Evolutionary conservation across 139 green algal genomes (phyloP).

Genomic region (Spirogloea muscicola): DNA sequence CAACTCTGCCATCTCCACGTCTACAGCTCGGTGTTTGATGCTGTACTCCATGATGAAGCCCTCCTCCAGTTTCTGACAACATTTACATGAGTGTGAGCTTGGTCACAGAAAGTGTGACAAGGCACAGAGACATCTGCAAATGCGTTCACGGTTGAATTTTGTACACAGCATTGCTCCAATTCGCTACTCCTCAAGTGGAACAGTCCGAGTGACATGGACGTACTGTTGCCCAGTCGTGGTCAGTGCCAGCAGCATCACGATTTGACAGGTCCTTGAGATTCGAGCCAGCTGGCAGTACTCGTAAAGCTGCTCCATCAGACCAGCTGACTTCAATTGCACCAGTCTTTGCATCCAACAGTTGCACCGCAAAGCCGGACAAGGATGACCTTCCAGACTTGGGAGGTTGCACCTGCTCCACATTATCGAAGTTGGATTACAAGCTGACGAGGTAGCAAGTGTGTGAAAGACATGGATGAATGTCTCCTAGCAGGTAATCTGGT

Average conservation of each 20-base stretch:
- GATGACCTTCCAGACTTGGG: too few species aligned
- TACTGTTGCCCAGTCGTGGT: conserved; percentile 5
- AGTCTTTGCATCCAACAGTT: conserved; percentile 11
- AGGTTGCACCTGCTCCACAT: too few species aligned
- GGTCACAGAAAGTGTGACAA: background rate
- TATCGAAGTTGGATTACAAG: too few species aligned
- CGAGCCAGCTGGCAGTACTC: conserved; percentile 9
- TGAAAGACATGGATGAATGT: too few species aligned
- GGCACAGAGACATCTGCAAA: too few species aligned
- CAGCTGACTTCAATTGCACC: conserved; percentile 16
- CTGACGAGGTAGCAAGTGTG: too few species aligned
- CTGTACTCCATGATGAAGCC: conserved; percentile 43
- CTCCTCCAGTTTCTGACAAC: conserved; percentile 22
- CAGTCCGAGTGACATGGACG: background rate
- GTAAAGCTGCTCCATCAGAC: conserved; percentile 16
- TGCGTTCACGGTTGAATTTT: too few species aligned
- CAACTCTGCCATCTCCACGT: conserved; percentile 56
- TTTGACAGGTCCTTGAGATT: conserved; percentile 1
- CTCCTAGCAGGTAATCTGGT: too few species aligned
- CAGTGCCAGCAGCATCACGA: background rate
- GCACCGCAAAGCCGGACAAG: too few species aligned
- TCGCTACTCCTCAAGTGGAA: background rate
- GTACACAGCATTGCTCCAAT: background rate
- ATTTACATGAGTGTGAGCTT: background rate
- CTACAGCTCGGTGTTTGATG: background rate